Conservation (phyloP, 2,329 filamentous ascomycete species). For the Fusarium nanum region DNA sequence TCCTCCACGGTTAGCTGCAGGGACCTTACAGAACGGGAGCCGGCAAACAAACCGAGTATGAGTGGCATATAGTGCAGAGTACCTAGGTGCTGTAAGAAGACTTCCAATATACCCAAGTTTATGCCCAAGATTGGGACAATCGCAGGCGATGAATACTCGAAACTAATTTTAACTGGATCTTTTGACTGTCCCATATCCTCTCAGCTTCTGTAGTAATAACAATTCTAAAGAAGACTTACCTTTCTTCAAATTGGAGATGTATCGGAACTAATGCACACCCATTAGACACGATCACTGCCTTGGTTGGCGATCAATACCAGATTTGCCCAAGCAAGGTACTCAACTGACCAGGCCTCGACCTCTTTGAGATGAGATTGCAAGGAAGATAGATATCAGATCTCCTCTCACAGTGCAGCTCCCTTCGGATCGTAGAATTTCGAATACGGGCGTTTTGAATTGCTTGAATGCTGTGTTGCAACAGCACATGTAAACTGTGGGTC, state of each 20-base stretch:
- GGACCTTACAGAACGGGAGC: constrained; percentile 35
- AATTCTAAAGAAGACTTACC: neutral
- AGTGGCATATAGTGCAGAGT: neutral
- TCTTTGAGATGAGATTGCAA: constrained; percentile 3
- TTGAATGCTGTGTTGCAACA: constrained; percentile 38
- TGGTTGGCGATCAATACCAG: constrained; percentile 34
- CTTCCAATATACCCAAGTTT: neutral
- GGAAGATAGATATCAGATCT: constrained; percentile 24
- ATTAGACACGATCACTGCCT: constrained; percentile 27
- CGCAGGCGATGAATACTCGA: neutral
- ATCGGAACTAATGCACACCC: neutral
- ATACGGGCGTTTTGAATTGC: constrained; percentile 37
- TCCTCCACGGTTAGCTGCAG: constrained; percentile 41
- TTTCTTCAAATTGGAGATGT: neutral
- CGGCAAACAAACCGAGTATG: constrained; percentile 35
- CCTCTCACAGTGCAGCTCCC: constrained; percentile 5
- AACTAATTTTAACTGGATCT: neutral
- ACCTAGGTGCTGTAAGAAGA: neutral
- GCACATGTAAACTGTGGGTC: constrained; percentile 29
- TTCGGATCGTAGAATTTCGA: constrained; percentile 19
- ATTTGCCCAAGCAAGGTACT: constrained; percentile 18
- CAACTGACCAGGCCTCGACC: constrained; percentile 19
- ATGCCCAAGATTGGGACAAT: neutral
- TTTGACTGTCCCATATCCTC: neutral
- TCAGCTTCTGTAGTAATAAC: neutral